Percentiles rank a stretch among this genome's conserved stretches.
Conservation (phyloP, 192 early-diverging fungal species). For the Backusella tuberculispora region DNA sequence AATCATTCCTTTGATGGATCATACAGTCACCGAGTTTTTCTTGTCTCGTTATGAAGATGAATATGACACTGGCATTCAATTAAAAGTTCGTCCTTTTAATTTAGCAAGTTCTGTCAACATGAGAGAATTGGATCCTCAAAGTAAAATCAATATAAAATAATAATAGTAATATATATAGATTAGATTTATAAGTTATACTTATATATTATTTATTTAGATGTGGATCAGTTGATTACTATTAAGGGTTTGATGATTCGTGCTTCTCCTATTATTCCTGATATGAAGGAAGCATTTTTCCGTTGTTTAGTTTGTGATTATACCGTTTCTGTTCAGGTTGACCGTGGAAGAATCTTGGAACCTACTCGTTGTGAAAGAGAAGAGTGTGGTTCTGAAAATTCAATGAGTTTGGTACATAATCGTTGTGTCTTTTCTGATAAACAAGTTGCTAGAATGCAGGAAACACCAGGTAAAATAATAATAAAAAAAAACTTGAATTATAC, state of each 20-base stretch:
- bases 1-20: conserved; percentile 94
- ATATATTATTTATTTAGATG: conserved; percentile 59
- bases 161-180: neutral
- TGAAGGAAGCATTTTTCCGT: conserved; percentile 93
- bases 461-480: conserved; percentile 63
- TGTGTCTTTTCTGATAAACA: conserved; percentile 94
- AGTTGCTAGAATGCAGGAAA: conserved; percentile 92
- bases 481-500: neutral
- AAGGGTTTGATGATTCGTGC: conserved; percentile 93
- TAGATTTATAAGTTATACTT: neutral
- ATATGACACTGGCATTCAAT: conserved; percentile 30
- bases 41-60: conserved; percentile 67
- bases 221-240: conserved; percentile 95
- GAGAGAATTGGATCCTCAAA: conserved; percentile 90
- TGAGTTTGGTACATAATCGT: conserved; percentile 94
- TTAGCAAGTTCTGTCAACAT: conserved; percentile 79
- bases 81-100: conserved; percentile 88
- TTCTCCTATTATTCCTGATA: conserved; percentile 92
- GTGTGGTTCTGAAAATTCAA: conserved; percentile 81
- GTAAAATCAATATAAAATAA: conserved; percentile 38
- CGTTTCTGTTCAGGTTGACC: conserved; percentile 76
- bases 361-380: conserved; percentile 76
- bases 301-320: conserved; percentile 91
- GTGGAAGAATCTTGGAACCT: conserved; percentile 88
- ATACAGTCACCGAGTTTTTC: conserved; percentile 77